Conservation (phyloP, 2,329 filamentous ascomycete species). For the Fusarium anguioides region DNA sequence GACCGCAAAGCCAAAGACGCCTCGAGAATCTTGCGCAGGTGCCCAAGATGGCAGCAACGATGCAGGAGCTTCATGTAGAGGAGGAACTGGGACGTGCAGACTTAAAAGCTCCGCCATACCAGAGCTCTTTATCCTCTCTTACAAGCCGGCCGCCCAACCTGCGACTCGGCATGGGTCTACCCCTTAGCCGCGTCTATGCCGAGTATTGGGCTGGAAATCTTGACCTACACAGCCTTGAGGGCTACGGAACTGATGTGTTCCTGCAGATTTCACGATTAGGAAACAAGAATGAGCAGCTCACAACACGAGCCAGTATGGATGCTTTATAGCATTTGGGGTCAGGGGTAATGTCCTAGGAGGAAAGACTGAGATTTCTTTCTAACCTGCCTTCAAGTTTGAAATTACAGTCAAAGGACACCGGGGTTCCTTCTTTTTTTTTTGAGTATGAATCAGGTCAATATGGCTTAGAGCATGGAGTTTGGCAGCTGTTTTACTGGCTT, state of each 20-base stretch:
- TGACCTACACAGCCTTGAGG: slow-evolving; percentile 91
- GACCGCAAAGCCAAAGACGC: slow-evolving; percentile 79
- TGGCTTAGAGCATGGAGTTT: slow-evolving; percentile 44
- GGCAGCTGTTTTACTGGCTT: slow-evolving; percentile 8
- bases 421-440: not conserved
- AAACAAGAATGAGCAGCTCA: slow-evolving; percentile 97
- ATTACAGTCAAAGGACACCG: slow-evolving; percentile 13
- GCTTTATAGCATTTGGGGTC: slow-evolving; percentile 64
- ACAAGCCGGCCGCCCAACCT: slow-evolving; percentile 87
- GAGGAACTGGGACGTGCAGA: slow-evolving; percentile 56
- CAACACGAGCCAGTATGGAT: slow-evolving; percentile 80
- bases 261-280: slow-evolving; percentile 95
- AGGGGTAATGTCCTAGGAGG: slow-evolving; percentile 17
- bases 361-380: slow-evolving; percentile 1
- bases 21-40: slow-evolving; percentile 89
- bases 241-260: slow-evolving; percentile 96
- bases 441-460: slow-evolving; percentile 5
- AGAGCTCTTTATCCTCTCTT: slow-evolving; percentile 79
- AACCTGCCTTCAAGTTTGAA: not conserved
- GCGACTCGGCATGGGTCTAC: slow-evolving; percentile 90
- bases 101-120: slow-evolving; percentile 55
- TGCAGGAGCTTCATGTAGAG: slow-evolving; percentile 80
- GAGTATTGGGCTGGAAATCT: slow-evolving; percentile 98
- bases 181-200: slow-evolving; percentile 92
- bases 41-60: slow-evolving; percentile 90